Evolutionary conservation across 331 rosid species (phyloP), one percentile per base, ranked within the genome.

Genomic region (Erythrophleum ivorense): DNA sequence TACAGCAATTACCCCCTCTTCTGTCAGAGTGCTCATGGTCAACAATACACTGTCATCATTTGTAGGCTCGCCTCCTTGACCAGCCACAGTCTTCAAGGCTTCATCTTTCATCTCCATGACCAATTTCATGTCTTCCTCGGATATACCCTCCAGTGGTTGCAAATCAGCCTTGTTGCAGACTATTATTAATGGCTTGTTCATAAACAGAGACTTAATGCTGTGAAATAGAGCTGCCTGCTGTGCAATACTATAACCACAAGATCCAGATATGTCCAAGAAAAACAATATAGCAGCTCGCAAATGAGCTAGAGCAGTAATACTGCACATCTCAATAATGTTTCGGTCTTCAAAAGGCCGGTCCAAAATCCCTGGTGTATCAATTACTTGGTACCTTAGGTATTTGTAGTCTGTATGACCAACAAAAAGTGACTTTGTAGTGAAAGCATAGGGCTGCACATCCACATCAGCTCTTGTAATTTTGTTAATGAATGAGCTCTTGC

Each of bases 271-370:
- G 80, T 94, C 98, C 82, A 94, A 83, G 88, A 91, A 94, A 85
- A 92, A 94, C 94, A 94, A 69, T 14, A 92, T 90, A 1, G 98
- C 97, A 80, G 98, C 94, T 60, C 98, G 89, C 84, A 92, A 72
- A 90, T 94, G 98, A 4, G 97, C 97, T 33, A 94, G 86, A 63
- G 98, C 98, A 53, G 98, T 92, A 74, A 94, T 94, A 80, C 98
- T 89, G 84, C 97, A 88, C 98, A 94, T 94, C 92, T 94, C 98
- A 80, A 92, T 94, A 65, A 94, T 92, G 81, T 92, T 94, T 34
- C 97, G 89, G 75, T 92, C 95, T 71, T 95, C 98, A 71, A 95
- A 92, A 3, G 98, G 98, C 62, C 97, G 81, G 75, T 95, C 97
- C 91, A 95, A 85, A 88, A 95, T 95, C 70, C 98, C 97, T 0